These are phyloP conservation scores for Pythium plurisporium DNA, from an alignment of 352 stramenopile genomes.

Conservation along the genomic window DNA sequence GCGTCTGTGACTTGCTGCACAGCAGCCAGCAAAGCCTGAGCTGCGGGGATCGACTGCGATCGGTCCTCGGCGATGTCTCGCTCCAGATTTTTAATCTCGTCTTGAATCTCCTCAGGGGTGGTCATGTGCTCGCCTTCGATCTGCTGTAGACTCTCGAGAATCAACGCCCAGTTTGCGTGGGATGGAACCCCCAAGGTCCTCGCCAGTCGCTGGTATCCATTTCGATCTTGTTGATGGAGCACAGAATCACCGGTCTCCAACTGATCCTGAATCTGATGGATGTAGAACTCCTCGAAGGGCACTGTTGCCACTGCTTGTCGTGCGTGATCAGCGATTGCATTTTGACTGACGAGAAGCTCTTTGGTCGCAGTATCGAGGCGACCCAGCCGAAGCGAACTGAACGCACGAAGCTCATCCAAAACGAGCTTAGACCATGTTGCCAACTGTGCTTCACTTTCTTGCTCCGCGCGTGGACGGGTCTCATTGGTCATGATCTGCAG, in stretches of 20 bases:
- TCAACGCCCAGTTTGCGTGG: constrained; percentile 24
- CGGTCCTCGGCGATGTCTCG: constrained; percentile 23
- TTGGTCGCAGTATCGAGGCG: constrained; percentile 17
- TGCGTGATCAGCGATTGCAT: background rate
- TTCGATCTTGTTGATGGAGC: background rate
- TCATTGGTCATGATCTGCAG: constrained; percentile 9
- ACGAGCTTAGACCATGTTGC: constrained; percentile 13
- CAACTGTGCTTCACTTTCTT: constrained; percentile 11
- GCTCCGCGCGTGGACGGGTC: background rate
- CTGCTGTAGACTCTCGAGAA: constrained; percentile 17
- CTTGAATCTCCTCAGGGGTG: background rate
- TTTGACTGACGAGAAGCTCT: constrained; percentile 2
- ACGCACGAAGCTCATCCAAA: constrained; percentile 29
- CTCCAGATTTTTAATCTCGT: constrained; percentile 13
- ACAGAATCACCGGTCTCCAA: background rate
- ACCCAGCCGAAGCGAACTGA: constrained; percentile 19
- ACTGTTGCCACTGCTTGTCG: constrained; percentile 5
- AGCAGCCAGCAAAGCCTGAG: background rate
- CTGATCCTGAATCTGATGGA: constrained; percentile 26
- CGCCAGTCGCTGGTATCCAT: constrained; percentile 22
- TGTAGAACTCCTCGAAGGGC: constrained; percentile 34
- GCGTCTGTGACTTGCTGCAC: constrained; percentile 10
- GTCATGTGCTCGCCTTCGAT: background rate
- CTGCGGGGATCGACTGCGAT: constrained; percentile 9
- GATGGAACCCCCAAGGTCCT: constrained; percentile 13